A percentile compares a stretch with the other conserved stretches of the same genome.
Conservation (phyloP, 306 rosid species). For the Dalbergia oliveri region DNA sequence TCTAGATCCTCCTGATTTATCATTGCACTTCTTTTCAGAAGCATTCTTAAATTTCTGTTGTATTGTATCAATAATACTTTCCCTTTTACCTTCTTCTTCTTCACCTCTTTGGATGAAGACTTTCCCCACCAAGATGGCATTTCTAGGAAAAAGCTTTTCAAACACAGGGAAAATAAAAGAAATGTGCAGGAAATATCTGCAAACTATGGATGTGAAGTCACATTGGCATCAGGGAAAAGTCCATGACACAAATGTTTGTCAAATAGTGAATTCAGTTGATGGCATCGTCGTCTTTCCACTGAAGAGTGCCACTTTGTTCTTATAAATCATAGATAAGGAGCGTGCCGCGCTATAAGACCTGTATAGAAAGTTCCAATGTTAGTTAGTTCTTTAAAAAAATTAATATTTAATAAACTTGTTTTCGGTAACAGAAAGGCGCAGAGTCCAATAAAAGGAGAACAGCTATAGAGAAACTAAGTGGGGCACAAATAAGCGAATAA, state of each 20-base stretch:
- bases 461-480: neutral
- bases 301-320: constrained; percentile 23
- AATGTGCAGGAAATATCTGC: constrained; percentile 18
- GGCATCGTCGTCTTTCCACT: constrained; percentile 33
- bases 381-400: constrained; percentile 47
- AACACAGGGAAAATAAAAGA: neutral
- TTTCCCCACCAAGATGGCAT: constrained; percentile 96
- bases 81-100: constrained; percentile 65
- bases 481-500: constrained; percentile 2
- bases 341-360: constrained; percentile 44
- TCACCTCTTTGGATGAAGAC: constrained; percentile 77
- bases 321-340: constrained; percentile 40
- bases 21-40: constrained; percentile 63
- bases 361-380: constrained; percentile 47
- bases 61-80: constrained; percentile 69
- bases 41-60: constrained; percentile 73
- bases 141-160: constrained; percentile 42
- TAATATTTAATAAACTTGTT: constrained; percentile 18
- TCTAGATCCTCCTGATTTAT: constrained; percentile 62
- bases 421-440: neutral
- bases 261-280: constrained; percentile 35
- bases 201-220: constrained; percentile 38
- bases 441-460: neutral
- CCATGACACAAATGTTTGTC: constrained; percentile 39
- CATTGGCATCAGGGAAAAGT: constrained; percentile 39